Evolutionary conservation across 805 yeast genomes (phyloP).

Genomic region (Candida gorgasii): DNA sequence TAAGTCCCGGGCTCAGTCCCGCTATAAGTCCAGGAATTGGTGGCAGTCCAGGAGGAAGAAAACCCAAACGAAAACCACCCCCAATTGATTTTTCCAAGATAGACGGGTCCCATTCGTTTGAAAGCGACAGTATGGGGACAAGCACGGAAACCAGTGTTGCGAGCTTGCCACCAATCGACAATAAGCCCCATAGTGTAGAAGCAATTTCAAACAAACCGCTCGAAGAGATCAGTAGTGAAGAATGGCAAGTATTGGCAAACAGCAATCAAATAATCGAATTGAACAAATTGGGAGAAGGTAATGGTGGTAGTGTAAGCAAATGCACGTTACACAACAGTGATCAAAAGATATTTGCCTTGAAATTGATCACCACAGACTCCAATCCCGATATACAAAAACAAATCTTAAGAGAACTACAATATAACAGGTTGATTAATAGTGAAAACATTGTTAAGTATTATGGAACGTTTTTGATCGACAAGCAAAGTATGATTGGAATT

Average conservation of each 20-base stretch:
- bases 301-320: slow-evolving; percentile 86
- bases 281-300: slow-evolving; percentile 86
- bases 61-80: slow-evolving; percentile 38
- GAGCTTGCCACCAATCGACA: not conserved
- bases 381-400: slow-evolving; percentile 88
- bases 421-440: slow-evolving; percentile 77
- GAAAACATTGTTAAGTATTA: slow-evolving; percentile 88
- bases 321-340: slow-evolving; percentile 59
- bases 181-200: not conserved
- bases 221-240: slow-evolving; percentile 61
- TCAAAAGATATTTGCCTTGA: slow-evolving; percentile 76
- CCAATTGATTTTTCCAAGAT: slow-evolving; percentile 43
- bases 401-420: slow-evolving; percentile 86
- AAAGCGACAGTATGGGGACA: not conserved
- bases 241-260: slow-evolving; percentile 68
- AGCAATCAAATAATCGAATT: slow-evolving; percentile 64
- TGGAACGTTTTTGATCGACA: slow-evolving; percentile 84
- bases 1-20: slow-evolving; percentile 7
- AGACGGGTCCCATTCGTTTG: slow-evolving; percentile 24
- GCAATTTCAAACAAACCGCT: slow-evolving; percentile 8
- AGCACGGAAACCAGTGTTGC: slow-evolving; percentile 2
- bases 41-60: slow-evolving; percentile 10
- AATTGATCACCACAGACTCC: slow-evolving; percentile 69
- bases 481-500: slow-evolving; percentile 79
- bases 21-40: slow-evolving; percentile 6